Evolutionary conservation across 106 monocot genomes (phyloP).

Genomic region (Dactylorhiza incarnata): DNA sequence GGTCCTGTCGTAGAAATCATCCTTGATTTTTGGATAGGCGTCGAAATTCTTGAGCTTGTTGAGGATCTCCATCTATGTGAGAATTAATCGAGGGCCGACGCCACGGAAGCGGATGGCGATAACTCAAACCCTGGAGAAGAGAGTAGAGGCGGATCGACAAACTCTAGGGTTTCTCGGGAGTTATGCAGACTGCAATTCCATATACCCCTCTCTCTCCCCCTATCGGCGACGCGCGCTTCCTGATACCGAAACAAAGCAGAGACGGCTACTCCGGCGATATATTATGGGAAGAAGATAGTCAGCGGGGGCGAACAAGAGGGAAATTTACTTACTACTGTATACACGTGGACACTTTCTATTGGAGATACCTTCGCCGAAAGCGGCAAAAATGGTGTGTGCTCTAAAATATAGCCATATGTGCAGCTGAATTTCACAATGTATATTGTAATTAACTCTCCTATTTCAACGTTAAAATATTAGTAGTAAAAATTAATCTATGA

Average conservation of each 20-base stretch:
- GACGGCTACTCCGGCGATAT: neutral
- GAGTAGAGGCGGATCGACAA: neutral
- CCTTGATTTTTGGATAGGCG: conserved; percentile 26
- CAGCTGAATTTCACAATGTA: too few species aligned
- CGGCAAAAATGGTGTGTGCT: too few species aligned
- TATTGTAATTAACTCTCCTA: too few species aligned
- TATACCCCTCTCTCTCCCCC: neutral
- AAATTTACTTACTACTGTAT: neutral
- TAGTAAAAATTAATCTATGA: too few species aligned
- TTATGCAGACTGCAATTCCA: neutral
- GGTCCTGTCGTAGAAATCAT: conserved; percentile 28
- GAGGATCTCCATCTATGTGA: conserved; percentile 12
- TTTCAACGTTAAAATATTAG: too few species aligned
- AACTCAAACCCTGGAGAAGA: neutral
- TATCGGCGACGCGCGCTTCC: neutral
- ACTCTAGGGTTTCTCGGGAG: neutral
- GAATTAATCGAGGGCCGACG: neutral
- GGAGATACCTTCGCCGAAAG: too few species aligned
- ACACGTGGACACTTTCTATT: neutral
- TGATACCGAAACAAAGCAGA: neutral
- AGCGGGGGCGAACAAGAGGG: neutral
- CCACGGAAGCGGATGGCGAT: neutral
- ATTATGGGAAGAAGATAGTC: neutral
- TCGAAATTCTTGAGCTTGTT: conserved; percentile 25
- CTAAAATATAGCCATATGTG: too few species aligned